Percentiles rank a stretch among this genome's conserved stretches.
phyloP scores from a whole-genome alignment of 495 filamentous ascomycete genomes.

The Penicillium coffeae region DNA sequence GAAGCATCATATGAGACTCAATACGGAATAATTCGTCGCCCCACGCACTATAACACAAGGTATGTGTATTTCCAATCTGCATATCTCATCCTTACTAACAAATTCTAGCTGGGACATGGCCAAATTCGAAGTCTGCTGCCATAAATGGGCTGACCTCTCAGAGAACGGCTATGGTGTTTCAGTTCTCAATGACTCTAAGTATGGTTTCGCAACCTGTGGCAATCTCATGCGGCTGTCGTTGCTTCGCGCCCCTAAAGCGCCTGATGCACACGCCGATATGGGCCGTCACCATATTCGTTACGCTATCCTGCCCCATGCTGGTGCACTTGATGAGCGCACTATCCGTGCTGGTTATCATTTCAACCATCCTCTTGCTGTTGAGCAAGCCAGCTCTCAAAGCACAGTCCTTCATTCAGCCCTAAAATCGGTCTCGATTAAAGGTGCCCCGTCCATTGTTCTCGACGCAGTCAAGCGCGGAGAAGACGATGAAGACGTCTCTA shows the following conservation, averaged over 20 bases:
- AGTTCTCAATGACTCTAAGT: slow-evolving; percentile 94
- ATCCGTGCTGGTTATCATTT: slow-evolving; percentile 85
- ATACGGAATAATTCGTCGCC: slow-evolving; percentile 80
- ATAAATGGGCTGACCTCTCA: slow-evolving; percentile 95
- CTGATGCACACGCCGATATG: slow-evolving; percentile 96
- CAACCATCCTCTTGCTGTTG: slow-evolving; percentile 72
- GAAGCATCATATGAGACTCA: slow-evolving; percentile 96
- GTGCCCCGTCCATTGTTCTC: slow-evolving; percentile 62
- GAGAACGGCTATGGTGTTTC: slow-evolving; percentile 90
- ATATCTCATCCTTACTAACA: slow-evolving; percentile 3
- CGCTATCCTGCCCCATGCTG: slow-evolving; percentile 83
- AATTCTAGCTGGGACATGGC: slow-evolving; percentile 87
- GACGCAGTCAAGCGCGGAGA: slow-evolving; percentile 90
- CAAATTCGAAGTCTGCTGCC: slow-evolving; percentile 97
- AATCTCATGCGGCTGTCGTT: slow-evolving; percentile 88
- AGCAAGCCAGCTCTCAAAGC: slow-evolving; percentile 17
- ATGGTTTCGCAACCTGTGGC: slow-evolving; percentile 91
- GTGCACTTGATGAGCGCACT: slow-evolving; percentile 64
- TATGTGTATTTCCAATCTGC: slow-evolving; percentile 23
- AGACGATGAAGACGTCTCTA: slow-evolving; percentile 85
- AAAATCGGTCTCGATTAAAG: slow-evolving; percentile 52
- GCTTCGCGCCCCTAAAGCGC: slow-evolving; percentile 89
- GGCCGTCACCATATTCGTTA: slow-evolving; percentile 84
- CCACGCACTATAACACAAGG: slow-evolving; percentile 92
- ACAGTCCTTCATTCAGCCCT: slow-evolving; percentile 27